Base-by-base conservation (phyloP, 805 yeast genomes). In the Wickerhamiella dianesei region DNA sequence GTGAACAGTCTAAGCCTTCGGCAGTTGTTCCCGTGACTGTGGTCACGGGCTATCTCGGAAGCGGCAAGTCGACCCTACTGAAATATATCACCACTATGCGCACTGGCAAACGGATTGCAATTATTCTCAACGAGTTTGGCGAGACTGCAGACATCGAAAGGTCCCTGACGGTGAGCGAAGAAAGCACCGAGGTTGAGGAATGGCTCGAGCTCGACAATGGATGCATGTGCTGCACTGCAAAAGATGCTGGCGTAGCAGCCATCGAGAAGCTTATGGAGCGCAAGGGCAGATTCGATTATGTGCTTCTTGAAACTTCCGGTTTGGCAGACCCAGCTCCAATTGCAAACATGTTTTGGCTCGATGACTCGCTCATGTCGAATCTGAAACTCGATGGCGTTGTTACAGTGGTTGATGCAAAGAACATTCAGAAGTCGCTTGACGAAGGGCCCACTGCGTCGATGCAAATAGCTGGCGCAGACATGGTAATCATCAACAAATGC, bases 181-280 rank as follows among this genome's bases (percentile, higher is more conserved):
- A 71, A 44, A 75, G 72, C 29, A 66, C 70, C 3, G 67, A 77
- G 2, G 80, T 83, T 44, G 84, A 87, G 56, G 96, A 92, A 59
- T 92, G 98, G 98, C 70, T 92, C 2, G 98, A 92, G 61, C 68
- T 92, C 32, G 97, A 96, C 1, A 92, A 92, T 59, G 98, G 98
- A 1, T 92, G 98, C 63, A 70, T 92, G 37, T 92, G 98, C 61
- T 92, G 98, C 59, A 84, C 97, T 0, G 95, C 94, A 32, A 87
- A 86, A 60, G 96, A 88, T 61, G 82, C 80, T 47, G 98, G 98
- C 3, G 96, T 92, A 1, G 72, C 82, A 39, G 98, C 98, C 0
- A 87, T 92, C 46, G 98, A 92, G 62, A 76, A 84, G 48, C 73
- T 92, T 55, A 79, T 89, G 50, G 80, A 77, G 25, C 73, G 79